Conservation (phyloP, 257 asterid species). For the Vinca minor region DNA sequence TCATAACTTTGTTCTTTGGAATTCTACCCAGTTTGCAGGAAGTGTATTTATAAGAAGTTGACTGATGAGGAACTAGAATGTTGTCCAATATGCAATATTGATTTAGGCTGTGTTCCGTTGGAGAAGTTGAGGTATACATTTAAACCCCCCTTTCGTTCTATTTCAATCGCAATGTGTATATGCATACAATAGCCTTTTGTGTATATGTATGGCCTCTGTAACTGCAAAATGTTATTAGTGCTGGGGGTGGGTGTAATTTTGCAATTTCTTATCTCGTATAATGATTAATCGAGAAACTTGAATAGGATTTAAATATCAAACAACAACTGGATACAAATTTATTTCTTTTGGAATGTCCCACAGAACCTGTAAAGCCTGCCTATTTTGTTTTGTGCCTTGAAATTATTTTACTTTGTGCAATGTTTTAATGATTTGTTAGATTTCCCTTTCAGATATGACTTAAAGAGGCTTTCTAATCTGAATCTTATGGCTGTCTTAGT, state of each 20-base stretch:
- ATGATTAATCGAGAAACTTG: not conserved
- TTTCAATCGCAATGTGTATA: not conserved
- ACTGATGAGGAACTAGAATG: constrained; percentile 74
- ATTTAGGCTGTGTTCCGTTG: constrained; percentile 77
- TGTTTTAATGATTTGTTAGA: not conserved
- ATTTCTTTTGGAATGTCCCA: not conserved
- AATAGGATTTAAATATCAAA: not conserved
- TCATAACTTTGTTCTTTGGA: constrained; percentile 12
- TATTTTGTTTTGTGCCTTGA: not conserved
- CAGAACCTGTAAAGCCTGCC: not conserved
- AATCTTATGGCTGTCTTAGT: not conserved
- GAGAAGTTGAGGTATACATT: constrained; percentile 78
- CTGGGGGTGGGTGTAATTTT: not conserved
- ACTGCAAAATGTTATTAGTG: constrained; percentile 1
- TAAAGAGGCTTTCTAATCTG: not conserved
- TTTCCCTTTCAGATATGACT: not conserved
- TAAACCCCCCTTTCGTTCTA: constrained; percentile 4
- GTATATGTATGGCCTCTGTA: not conserved
- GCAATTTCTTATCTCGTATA: not conserved
- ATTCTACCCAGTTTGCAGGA: constrained; percentile 66
- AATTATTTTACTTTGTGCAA: not conserved
- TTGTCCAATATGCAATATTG: constrained; percentile 86
- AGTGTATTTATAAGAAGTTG: constrained; percentile 77
- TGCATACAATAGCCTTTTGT: too few species aligned
- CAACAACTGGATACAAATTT: not conserved